Conservation (phyloP, 2,329 filamentous ascomycete species). For the Fusarium pseudoanthophilum region DNA sequence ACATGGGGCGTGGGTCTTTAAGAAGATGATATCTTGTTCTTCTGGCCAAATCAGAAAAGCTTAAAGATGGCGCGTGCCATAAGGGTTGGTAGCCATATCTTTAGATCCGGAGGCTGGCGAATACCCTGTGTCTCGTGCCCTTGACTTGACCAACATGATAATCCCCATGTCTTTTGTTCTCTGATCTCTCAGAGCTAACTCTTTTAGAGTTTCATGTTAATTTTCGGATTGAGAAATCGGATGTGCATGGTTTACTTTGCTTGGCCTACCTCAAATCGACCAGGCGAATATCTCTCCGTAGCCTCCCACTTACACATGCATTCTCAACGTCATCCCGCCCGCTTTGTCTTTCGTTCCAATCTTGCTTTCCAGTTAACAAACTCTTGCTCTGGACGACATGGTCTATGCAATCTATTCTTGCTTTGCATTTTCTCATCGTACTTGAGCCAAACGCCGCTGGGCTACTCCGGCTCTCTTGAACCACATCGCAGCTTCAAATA, state of each 20-base stretch:
- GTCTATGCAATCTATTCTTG: not conserved
- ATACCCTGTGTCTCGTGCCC: not conserved
- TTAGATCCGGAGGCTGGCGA: not conserved
- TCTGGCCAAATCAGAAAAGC: conserved; percentile 12
- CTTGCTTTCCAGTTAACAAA: not conserved
- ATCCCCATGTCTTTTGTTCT: not conserved
- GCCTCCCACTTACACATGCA: conserved; percentile 7
- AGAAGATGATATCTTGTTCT: not conserved
- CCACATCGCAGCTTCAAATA: not conserved
- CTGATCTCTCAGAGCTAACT: not conserved
- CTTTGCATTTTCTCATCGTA: not conserved
- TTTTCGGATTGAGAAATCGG: not conserved
- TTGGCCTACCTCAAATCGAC: not conserved
- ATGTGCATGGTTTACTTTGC: not conserved
- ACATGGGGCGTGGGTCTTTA: conserved; percentile 2
- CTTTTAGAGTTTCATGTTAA: not conserved
- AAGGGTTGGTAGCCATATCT: conserved; percentile 8
- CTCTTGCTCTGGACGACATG: not conserved
- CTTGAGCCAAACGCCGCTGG: not conserved
- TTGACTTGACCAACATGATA: not conserved
- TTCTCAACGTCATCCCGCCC: not conserved
- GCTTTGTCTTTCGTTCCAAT: not conserved
- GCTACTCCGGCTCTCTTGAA: not conserved
- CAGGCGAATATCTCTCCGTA: not conserved
- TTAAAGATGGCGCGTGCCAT: conserved; percentile 2